Evolutionary conservation across 805 yeast genomes (phyloP).

Genomic region (Starmerella stigmatis): DNA sequence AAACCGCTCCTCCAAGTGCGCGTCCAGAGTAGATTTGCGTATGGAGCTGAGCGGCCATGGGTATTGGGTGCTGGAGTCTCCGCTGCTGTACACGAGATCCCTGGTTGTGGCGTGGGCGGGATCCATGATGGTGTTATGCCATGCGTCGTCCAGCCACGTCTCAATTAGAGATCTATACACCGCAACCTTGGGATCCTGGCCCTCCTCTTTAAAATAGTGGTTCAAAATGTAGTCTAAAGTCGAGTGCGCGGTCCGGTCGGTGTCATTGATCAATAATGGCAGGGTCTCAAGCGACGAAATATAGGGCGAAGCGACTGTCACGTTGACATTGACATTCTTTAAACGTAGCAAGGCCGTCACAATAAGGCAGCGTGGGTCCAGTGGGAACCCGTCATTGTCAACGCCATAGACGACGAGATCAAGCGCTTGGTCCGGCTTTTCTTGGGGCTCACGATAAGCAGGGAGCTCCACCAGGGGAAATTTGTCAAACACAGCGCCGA

Average conservation of each 20-base stretch:
- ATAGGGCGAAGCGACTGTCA: conserved; percentile 16
- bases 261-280: conserved; percentile 15
- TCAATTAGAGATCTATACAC: conserved; percentile 12
- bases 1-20: conserved; percentile 11
- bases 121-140: conserved; percentile 19
- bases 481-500: conserved; percentile 27
- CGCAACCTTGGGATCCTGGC: conserved; percentile 4
- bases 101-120: conserved; percentile 4
- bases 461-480: conserved; percentile 28
- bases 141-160: conserved; percentile 23
- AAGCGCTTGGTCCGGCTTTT: not conserved
- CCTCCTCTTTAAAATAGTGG: conserved; percentile 7
- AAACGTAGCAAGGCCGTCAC: conserved; percentile 20
- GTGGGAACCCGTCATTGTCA: conserved; percentile 21
- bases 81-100: conserved; percentile 7
- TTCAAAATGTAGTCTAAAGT: conserved; percentile 10
- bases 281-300: conserved; percentile 16
- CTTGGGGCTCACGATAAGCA: not conserved
- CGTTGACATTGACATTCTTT: not conserved
- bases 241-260: not conserved
- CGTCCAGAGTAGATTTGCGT: conserved; percentile 10
- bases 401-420: conserved; percentile 23
- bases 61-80: not conserved
- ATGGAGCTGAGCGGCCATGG: conserved; percentile 20
- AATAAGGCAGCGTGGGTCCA: conserved; percentile 29